phyloP scores from a whole-genome alignment of 768 basidiomycete species.

The Serendipita sp. region DNA sequence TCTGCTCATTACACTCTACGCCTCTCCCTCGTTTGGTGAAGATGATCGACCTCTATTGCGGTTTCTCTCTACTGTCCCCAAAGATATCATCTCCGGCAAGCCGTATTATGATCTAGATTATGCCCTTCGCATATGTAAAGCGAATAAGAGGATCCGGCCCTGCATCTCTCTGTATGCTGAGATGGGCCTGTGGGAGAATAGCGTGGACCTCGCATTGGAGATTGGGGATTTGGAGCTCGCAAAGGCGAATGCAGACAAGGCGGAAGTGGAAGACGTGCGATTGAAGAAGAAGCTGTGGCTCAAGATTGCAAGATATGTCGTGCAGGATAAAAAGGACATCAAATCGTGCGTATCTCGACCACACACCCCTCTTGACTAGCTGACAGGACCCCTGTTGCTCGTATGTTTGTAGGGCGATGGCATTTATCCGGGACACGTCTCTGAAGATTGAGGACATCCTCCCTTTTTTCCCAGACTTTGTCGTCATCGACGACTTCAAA shows the following conservation, averaged over 20 bases:
- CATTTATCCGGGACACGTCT: constrained; percentile 85
- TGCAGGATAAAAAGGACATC: constrained; percentile 95
- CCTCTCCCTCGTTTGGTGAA: constrained; percentile 22
- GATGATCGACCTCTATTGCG: constrained; percentile 67
- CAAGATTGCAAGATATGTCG: constrained; percentile 96
- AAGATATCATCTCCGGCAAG: constrained; percentile 62
- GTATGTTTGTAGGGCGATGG: constrained; percentile 63
- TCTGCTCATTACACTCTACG: constrained; percentile 76
- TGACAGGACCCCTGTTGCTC: background rate
- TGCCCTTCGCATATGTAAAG: constrained; percentile 81
- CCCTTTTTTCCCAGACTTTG: constrained; percentile 99
- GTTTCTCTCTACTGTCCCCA: constrained; percentile 68
- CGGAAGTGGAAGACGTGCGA: constrained; percentile 64
- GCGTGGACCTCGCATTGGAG: constrained; percentile 84
- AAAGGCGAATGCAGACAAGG: constrained; percentile 87
- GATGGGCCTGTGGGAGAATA: constrained; percentile 94
- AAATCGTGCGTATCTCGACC: constrained; percentile 55
- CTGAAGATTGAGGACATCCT: constrained; percentile 97
- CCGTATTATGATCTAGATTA: constrained; percentile 98
- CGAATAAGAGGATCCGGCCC: constrained; percentile 59
- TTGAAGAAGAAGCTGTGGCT: constrained; percentile 91
- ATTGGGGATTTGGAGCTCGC: constrained; percentile 92
- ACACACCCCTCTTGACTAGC: background rate
- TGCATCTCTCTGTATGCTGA: constrained; percentile 95
- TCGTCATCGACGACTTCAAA: constrained; percentile 98